Base-by-base conservation (phyloP, 2,329 filamentous ascomycete species). In the Fusarium luffae region DNA sequence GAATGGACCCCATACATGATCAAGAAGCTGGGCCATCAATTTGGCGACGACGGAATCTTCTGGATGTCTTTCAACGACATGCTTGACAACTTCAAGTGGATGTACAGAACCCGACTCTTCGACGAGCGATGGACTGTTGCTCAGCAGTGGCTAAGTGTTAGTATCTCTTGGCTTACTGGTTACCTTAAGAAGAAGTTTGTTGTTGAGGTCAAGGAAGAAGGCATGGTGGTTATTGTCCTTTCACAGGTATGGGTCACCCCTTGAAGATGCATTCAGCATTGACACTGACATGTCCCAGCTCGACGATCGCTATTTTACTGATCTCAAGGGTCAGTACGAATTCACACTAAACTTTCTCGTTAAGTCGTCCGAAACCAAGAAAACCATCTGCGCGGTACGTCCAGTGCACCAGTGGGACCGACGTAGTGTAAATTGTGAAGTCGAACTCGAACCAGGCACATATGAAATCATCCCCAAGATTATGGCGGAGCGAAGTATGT, bases 1-100 rank as follows among this genome's bases (percentile, higher is more conserved):
- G 87, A 93, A 75, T 93, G 91, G 91, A 93, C 89, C 2, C 82
- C 90, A 0, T 87, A 92, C 72, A 92, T 90, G 90, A 89, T 93
- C 81, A 79, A 86, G 65, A 86, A 88, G 66, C 81, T 93, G 4
- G 82, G 85, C 28, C 89, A 92, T 75, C 86, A 85, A 51, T 92
- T 92, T 69, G 90, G 89, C 19, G 89, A 92, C 69, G 89, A 92
- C 69, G 90, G 90, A 18, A 82, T 80, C 21, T 84, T 83, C 68
- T 83, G 83, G 83, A 84, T 84, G 79, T 76, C 79, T 7, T 84
- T 79, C 68, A 72, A 77, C 27, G 83, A 85, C 63, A 77, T 85
- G 66, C 78, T 85, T 3, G 77, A 80, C 21, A 83, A 79, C 41
- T 85, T 85, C 73, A 78, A 76, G 49, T 82, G 77, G 68, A 74